Base-by-base conservation (phyloP, 176 grass and related monocot genomes). In the Aegilops speltoides region DNA sequence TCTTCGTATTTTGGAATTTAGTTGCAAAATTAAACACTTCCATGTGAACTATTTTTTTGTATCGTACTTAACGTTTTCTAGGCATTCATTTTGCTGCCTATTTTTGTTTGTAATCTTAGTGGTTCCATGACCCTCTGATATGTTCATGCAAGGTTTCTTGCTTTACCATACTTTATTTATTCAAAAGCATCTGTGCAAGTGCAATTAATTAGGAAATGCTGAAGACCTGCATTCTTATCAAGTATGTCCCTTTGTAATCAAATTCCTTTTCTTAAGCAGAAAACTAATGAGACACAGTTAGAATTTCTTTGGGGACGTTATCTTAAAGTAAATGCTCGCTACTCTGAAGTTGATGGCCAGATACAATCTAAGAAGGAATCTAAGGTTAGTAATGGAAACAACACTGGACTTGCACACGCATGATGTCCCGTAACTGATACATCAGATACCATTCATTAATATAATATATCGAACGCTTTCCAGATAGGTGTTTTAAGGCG, bases 311-410 rank as follows among this genome's bases (percentile, higher is more conserved):
- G 91, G 91, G 88, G 86, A 64, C 77, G 45, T 50, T 98, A 98
- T 83, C 48, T 86, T 68, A 86, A 89, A 85, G 72, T 84, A 86
- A 88, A 94, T 90, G 67, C 63, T 64, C 91, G 84, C 34, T 94
- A 89, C 82, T 94, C 88, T 86, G 88, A 98, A 83, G 89, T 95
- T 84, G 93, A 89, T 84, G 86, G 88, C 17, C 90, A 94, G 86
- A 92, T 89, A 91, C 68, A 88, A 73, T 91, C 88, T 60, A 98
- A 95, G 81, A 90, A 63, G 76, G 90, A 86, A 80, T 90, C 88
- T 60, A 85, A 92, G 96, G 96, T 98, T 76, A 80, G 85, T 87
- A 38, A 43, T 32, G 56, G 10, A 87, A 54, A 73, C 43, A 86
- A 79, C 10, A 72, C 16, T 74, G 87, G 74, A 86, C 11, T 64